A percentile compares a stretch with the other conserved stretches of the same genome.
Conservation (phyloP, 176 grass and related monocot genomes). For the Dactylis glomerata region DNA sequence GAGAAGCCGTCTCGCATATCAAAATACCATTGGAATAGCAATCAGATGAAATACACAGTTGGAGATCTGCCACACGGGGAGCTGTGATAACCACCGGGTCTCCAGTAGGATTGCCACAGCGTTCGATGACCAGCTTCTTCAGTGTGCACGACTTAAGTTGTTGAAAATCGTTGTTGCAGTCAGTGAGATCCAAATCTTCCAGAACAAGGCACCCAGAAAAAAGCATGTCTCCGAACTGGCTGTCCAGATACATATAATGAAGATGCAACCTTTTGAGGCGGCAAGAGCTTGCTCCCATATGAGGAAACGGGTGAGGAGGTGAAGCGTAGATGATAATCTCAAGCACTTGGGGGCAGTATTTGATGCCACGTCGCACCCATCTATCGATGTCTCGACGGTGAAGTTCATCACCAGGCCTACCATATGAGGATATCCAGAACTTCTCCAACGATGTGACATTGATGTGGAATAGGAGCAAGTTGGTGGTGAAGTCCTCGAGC, state of each 20-base stretch:
- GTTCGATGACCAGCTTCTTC: neutral
- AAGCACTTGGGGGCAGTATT: neutral
- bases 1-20: neutral
- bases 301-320: neutral
- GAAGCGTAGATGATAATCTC: neutral
- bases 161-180: neutral
- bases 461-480: slow-evolving; percentile 5
- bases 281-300: neutral
- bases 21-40: neutral
- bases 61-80: neutral
- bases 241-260: neutral
- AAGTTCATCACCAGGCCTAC: neutral
- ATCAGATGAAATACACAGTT: neutral
- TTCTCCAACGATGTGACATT: neutral
- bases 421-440: neutral
- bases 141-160: neutral
- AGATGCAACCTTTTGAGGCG: slow-evolving; percentile 1
- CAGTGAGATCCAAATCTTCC: neutral
- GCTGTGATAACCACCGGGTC: neutral
- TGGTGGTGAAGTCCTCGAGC: neutral
- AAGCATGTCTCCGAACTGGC: neutral
- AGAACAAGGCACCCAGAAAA: neutral
- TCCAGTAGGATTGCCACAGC: neutral
- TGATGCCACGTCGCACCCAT: slow-evolving; percentile 33
- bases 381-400: neutral